A percentile compares a stretch with the other conserved stretches of the same genome.
Conservation (phyloP, 2,329 filamentous ascomycete species). For the Rosellinia necatrix region DNA sequence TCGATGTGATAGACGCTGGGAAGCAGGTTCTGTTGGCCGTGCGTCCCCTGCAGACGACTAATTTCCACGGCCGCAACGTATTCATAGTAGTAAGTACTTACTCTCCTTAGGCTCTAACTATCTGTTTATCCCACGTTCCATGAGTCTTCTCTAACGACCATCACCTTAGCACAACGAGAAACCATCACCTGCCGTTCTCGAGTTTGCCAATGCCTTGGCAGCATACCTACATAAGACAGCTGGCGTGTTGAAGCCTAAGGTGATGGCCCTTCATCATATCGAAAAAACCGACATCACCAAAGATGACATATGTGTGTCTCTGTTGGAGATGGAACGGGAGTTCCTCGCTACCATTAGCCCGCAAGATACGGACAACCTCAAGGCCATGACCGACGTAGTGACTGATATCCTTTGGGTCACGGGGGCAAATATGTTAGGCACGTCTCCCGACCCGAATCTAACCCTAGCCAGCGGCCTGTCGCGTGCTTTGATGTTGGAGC, state of each 20-base stretch:
- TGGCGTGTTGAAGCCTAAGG: not conserved
- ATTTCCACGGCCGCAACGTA: not conserved
- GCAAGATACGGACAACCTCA: constrained; percentile 4
- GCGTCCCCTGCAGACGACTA: not conserved
- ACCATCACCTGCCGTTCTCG: not conserved
- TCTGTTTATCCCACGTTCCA: too few relatives aligned
- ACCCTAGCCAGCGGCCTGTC: constrained; percentile 24
- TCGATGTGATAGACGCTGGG: not conserved
- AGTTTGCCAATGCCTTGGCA: not conserved
- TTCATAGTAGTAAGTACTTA: not conserved
- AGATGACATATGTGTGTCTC: constrained; percentile 8
- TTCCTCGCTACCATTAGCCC: constrained; percentile 8
- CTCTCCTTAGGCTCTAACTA: too few relatives aligned
- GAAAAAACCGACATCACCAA: not conserved
- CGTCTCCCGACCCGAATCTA: constrained; percentile 12
- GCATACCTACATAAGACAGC: not conserved
- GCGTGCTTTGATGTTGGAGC: constrained; percentile 29
- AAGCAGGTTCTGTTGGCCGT: not conserved
- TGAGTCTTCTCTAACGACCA: too few relatives aligned
- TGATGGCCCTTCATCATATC: not conserved
- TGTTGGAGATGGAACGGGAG: constrained; percentile 13
- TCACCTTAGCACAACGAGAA: not conserved
- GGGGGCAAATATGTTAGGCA: constrained; percentile 19
- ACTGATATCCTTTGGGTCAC: constrained; percentile 22
- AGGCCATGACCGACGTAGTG: constrained; percentile 1